These are phyloP conservation scores for Chytriomyces sp. DNA, from an alignment of 192 early-diverging fungal genomes.

Conservation along the genomic window DNA sequence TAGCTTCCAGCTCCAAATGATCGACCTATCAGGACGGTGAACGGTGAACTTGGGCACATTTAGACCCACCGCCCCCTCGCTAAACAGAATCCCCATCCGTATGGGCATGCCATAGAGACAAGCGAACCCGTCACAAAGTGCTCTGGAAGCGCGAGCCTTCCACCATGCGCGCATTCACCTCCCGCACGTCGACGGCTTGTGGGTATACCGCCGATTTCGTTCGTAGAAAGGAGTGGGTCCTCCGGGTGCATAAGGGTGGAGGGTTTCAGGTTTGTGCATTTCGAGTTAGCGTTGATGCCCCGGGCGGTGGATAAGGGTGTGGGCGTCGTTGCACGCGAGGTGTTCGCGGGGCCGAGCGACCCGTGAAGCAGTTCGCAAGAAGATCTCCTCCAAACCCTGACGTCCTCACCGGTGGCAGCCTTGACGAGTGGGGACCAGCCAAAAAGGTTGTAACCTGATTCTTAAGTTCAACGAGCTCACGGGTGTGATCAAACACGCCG, in stretches of 20 bases:
- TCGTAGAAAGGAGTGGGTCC: constrained; percentile 78
- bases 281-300: constrained; percentile 80
- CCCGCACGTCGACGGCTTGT: constrained; percentile 83
- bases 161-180: constrained; percentile 93
- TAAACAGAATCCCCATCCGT: constrained; percentile 93
- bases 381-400: constrained; percentile 93
- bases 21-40: constrained; percentile 61
- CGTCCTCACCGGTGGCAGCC: constrained; percentile 94
- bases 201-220: constrained; percentile 91
- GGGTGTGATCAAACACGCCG: too few species aligned
- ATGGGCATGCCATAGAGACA: constrained; percentile 88
- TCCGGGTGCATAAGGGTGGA: constrained; percentile 56
- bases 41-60: constrained; percentile 94
- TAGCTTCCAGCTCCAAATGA: constrained; percentile 81
- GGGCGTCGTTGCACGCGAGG: constrained; percentile 81
- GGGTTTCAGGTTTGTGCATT: constrained; percentile 69
- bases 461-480: constrained; percentile 93
- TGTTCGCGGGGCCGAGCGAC: constrained; percentile 96
- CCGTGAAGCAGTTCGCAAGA: constrained; percentile 76
- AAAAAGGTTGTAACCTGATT: constrained; percentile 97
- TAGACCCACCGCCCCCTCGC: constrained; percentile 88
- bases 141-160: constrained; percentile 86
- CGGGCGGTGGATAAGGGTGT: constrained; percentile 84
- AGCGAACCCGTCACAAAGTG: constrained; percentile 89
- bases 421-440: constrained; percentile 96